Conservation (phyloP, 108 stramenopile genomes). For the Phaeodactylum tricornutum region DNA sequence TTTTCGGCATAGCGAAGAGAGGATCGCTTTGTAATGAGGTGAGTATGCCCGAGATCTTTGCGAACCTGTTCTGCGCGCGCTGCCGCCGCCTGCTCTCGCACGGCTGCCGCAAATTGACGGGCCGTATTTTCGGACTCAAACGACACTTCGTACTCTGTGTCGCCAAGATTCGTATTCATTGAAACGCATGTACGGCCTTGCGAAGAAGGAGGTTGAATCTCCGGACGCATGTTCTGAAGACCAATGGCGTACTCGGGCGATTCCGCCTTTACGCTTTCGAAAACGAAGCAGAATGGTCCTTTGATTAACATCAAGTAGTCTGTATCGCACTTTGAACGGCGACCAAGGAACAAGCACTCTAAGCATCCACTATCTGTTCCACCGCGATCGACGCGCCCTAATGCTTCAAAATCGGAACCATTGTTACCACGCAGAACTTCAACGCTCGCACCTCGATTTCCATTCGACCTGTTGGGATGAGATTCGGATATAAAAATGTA, state of each 20-base stretch:
- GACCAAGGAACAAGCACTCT: slow-evolving; percentile 23
- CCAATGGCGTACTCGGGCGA: slow-evolving; percentile 75
- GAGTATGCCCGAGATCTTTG: slow-evolving; percentile 59
- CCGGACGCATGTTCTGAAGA: slow-evolving; percentile 18
- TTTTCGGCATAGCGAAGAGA: slow-evolving; percentile 55
- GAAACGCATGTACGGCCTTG: slow-evolving; percentile 9
- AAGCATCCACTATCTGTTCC: slow-evolving; percentile 1
- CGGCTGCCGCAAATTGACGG: slow-evolving; percentile 31
- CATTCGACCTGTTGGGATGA: slow-evolving; percentile 29
- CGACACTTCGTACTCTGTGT: slow-evolving; percentile 57
- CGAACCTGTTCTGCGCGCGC: slow-evolving; percentile 29
- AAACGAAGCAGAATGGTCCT: slow-evolving; percentile 76
- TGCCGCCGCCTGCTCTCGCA: slow-evolving; percentile 19
- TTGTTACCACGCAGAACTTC: slow-evolving; percentile 56
- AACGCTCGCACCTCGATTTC: slow-evolving; percentile 51
- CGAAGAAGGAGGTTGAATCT: background rate
- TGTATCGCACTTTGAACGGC: slow-evolving; percentile 8
- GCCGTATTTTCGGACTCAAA: slow-evolving; percentile 33
- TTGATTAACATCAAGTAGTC: slow-evolving; percentile 61
- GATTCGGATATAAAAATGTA: no score
- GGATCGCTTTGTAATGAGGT: slow-evolving; percentile 40
- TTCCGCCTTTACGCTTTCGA: slow-evolving; percentile 25
- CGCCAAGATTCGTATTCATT: slow-evolving; percentile 54
- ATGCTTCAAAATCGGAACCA: slow-evolving; percentile 75
- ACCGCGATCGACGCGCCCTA: slow-evolving; percentile 46